Conservation (phyloP, 1,284 basidiomycete species). For the Irpex rosettiformis region DNA sequence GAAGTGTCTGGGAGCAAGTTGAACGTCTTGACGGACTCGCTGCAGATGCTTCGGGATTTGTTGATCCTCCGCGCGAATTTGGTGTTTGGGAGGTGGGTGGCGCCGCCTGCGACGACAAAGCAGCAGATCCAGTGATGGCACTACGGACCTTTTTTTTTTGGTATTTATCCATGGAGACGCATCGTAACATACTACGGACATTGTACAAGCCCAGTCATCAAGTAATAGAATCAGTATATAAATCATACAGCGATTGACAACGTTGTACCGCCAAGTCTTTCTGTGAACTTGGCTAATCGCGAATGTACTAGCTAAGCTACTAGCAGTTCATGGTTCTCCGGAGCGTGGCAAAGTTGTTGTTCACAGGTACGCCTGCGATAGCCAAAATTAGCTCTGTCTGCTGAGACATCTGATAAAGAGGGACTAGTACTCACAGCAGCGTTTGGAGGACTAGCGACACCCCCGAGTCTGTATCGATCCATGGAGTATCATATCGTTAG, state of each 20-base stretch:
- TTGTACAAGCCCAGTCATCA: no score
- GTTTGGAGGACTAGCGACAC: conserved; percentile 67
- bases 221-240: no score
- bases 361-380: neutral
- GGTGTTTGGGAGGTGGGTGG: conserved; percentile 64
- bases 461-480: conserved; percentile 55
- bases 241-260: no score
- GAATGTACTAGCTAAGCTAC: no score
- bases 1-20: conserved; percentile 92
- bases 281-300: no score
- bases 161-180: no score
- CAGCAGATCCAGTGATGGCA: neutral
- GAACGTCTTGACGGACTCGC: conserved; percentile 76
- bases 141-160: neutral
- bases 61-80: conserved; percentile 83
- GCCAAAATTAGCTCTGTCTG: neutral
- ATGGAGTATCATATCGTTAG: neutral
- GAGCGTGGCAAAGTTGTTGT: no score
- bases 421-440: conserved; percentile 51
- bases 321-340: no score
- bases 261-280: no score
- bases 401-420: neutral
- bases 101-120: conserved; percentile 3
- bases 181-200: no score
- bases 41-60: conserved; percentile 88